A percentile compares a stretch with the other conserved stretches of the same genome.
Conservation (phyloP, 2,329 filamentous ascomycete species). For the Trematosphaeria pertusa region DNA sequence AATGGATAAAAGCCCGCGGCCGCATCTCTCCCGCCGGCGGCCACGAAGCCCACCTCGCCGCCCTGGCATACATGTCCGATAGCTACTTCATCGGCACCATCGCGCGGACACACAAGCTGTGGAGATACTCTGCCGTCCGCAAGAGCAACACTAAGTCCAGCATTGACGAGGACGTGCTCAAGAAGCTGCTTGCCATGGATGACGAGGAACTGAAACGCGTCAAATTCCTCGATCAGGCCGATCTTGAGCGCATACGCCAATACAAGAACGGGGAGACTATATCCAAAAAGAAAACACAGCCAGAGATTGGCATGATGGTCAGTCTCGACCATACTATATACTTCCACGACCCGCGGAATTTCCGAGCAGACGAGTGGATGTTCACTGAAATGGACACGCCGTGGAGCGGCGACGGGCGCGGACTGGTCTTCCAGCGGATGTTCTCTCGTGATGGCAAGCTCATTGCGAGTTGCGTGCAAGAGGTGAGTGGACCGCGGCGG, state of each 20-base stretch:
- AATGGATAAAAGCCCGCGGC: constrained; percentile 78
- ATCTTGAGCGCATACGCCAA: constrained; percentile 53
- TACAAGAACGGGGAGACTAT: constrained; percentile 49
- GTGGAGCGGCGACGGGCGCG: constrained; percentile 79
- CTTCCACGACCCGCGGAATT: constrained; percentile 59
- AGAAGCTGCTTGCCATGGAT: constrained; percentile 54
- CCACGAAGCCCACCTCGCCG: constrained; percentile 80
- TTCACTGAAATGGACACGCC: constrained; percentile 80
- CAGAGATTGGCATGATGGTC: constrained; percentile 82
- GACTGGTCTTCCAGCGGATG: constrained; percentile 77
- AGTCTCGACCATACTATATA: constrained; percentile 74
- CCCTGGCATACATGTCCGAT: constrained; percentile 92
- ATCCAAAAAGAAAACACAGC: constrained; percentile 59
- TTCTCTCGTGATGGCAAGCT: constrained; percentile 74
- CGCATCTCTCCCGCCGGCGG: constrained; percentile 76
- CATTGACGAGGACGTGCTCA: constrained; percentile 52
- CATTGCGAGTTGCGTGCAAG: constrained; percentile 81
- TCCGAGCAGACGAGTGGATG: constrained; percentile 73
- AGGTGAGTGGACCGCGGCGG: constrained; percentile 56
- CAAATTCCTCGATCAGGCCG: constrained; percentile 56
- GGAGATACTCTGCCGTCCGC: constrained; percentile 68
- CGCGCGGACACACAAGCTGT: constrained; percentile 78
- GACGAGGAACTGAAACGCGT: constrained; percentile 51
- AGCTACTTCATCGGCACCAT: constrained; percentile 93
- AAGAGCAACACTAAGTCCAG: constrained; percentile 44